phyloP scores from a whole-genome alignment of 75 land plant species.

The Azolla pinnata region DNA sequence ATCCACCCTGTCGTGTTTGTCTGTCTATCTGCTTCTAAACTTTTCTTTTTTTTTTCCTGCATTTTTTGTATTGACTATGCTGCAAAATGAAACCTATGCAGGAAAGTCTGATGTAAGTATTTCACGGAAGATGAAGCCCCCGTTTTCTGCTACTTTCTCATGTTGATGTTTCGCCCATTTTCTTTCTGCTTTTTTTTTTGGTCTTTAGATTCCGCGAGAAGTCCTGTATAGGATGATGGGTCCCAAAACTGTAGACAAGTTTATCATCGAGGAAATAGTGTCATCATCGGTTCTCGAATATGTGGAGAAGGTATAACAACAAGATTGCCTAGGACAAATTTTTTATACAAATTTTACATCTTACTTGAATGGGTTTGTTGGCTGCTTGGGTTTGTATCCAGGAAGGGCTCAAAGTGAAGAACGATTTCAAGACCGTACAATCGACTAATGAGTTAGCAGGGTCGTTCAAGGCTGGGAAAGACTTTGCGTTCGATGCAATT shows the following conservation, averaged over 20 bases:
- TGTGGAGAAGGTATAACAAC: constrained; percentile 18
- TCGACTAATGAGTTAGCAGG: constrained; percentile 12
- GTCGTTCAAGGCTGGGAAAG: constrained; percentile 19
- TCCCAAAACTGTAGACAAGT: constrained; percentile 12
- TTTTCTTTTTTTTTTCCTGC: neutral
- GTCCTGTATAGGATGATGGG: constrained; percentile 22
- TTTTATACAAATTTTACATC: too few species aligned
- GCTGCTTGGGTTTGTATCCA: constrained; percentile 2
- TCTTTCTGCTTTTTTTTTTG: neutral
- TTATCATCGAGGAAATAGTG: constrained; percentile 24
- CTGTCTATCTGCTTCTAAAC: neutral
- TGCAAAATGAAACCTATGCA: constrained; percentile 8
- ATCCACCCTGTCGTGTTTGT: too few species aligned
- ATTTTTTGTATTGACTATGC: neutral
- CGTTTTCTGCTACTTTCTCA: too few species aligned
- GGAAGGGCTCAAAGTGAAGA: constrained; percentile 26
- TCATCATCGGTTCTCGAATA: constrained; percentile 21
- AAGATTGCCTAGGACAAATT: neutral
- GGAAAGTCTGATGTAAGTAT: constrained; percentile 11
- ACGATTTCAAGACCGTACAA: constrained; percentile 16
- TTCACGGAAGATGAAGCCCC: too few species aligned
- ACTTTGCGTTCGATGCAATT: constrained; percentile 18
- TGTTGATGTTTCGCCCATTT: neutral
- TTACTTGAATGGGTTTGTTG: neutral
- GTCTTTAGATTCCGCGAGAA: constrained; percentile 15